Evolutionary conservation across 345 rosid genomes (phyloP).

Genomic region (Leavenworthia alabamica): DNA sequence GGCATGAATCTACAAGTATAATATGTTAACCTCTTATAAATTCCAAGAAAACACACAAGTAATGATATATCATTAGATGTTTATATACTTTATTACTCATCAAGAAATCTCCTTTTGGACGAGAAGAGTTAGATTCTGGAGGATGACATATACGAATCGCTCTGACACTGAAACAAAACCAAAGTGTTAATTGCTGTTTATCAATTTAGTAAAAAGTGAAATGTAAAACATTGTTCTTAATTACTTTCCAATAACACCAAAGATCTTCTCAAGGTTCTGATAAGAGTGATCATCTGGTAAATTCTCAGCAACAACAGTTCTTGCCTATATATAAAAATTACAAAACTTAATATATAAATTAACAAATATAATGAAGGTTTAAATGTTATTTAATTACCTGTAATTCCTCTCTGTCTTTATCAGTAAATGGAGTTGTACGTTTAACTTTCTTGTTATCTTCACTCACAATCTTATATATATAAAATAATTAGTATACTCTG

Average conservation of each 20-base stretch:
- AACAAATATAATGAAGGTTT: not conserved
- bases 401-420: conserved; percentile 71
- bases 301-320: conserved; percentile 86
- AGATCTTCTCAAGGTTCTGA: conserved; percentile 83
- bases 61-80: not conserved
- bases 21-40: not conserved
- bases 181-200: not conserved
- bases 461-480: conserved; percentile 52
- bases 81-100: conserved; percentile 84
- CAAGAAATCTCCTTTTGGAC: conserved; percentile 59
- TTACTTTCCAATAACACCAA: conserved; percentile 76
- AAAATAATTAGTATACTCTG: no score
- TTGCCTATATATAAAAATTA: conserved; percentile 43
- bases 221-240: not conserved
- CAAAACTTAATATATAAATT: not conserved
- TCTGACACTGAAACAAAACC: conserved; percentile 55
- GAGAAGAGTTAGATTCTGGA: conserved; percentile 65
- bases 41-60: not conserved
- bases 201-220: not conserved
- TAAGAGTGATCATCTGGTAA: conserved; percentile 97
- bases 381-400: conserved; percentile 55
- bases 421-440: conserved; percentile 67
- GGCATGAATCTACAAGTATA: conserved; percentile 74
- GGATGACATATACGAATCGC: conserved; percentile 90
- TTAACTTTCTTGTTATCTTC: conserved; percentile 72